Conservation (phyloP, 2,329 filamentous ascomycete species). For the Fusarium coicis region DNA sequence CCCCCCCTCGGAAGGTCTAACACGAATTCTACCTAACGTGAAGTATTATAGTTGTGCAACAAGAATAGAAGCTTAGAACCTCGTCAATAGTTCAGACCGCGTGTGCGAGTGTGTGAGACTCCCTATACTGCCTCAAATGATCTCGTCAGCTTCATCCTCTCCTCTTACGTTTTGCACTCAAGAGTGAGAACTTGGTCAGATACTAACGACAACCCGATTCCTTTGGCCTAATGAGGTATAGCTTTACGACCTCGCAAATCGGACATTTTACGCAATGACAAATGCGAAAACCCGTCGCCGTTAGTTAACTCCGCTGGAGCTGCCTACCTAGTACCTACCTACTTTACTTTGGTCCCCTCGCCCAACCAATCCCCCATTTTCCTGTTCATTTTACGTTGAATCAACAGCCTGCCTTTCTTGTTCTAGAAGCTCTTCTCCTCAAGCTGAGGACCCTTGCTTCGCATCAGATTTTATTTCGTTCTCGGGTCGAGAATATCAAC, state of each 20-base stretch:
- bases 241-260: conserved; percentile 32
- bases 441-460: conserved; percentile 6
- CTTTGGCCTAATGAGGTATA: conserved; percentile 22
- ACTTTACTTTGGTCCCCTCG: conserved; percentile 9
- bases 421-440: conserved; percentile 4
- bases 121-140: not conserved
- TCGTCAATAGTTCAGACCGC: not conserved
- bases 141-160: conserved; percentile 22
- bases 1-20: not conserved
- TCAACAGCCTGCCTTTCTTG: not conserved
- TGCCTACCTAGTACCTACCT: not conserved
- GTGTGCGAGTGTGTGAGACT: conserved; percentile 9
- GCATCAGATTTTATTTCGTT: not conserved
- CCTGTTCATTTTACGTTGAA: conserved; percentile 16
- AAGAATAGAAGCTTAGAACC: not conserved
- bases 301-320: conserved; percentile 35
- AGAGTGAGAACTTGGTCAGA: conserved; percentile 25
- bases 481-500: not conserved
- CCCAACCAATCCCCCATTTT: conserved; percentile 22
- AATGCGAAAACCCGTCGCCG: conserved; percentile 38
- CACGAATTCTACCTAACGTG: not conserved
- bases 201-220: conserved; percentile 16
- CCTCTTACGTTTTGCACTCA: conserved; percentile 7
- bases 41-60: conserved; percentile 6
- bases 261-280: conserved; percentile 38